Percentiles rank a stretch among this genome's conserved stretches.
Conservation (phyloP, 2,329 filamentous ascomycete genomes). For the Colletotrichum zoysiae region DNA sequence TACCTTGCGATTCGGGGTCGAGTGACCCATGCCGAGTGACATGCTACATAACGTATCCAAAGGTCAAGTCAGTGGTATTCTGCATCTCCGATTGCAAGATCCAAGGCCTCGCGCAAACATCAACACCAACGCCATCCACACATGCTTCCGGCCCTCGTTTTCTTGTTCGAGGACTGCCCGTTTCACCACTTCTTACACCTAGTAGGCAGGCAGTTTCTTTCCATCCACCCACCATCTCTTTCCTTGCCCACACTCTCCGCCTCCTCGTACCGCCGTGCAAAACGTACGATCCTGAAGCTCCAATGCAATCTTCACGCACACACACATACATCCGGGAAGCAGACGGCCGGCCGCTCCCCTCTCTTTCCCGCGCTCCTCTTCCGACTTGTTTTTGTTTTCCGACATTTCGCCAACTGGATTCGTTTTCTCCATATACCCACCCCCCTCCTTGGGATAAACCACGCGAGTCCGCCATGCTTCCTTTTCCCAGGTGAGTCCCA, state of each 20-base stretch:
- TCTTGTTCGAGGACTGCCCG: background rate
- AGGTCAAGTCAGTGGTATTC: too few relatives aligned
- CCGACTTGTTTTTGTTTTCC: background rate
- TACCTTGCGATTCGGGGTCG: too few relatives aligned
- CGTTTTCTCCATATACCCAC: background rate
- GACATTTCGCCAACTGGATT: background rate
- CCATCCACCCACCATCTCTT: background rate
- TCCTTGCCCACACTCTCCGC: background rate
- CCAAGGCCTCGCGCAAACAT: conserved; percentile 24
- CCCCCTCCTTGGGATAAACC: background rate
- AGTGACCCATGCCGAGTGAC: too few relatives aligned
- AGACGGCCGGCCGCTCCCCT: background rate
- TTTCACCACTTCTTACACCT: background rate
- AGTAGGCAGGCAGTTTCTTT: background rate
- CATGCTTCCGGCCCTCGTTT: background rate
- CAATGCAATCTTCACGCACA: background rate
- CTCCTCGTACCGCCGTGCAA: background rate
- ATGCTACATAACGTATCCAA: too few relatives aligned
- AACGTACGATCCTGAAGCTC: conserved; percentile 4
- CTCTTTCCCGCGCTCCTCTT: background rate
- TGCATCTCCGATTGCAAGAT: conserved; percentile 14
- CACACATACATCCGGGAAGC: conserved; percentile 4
- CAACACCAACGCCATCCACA: background rate
- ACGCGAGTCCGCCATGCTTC: conserved; percentile 25
- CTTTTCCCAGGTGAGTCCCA: conserved; percentile 18